These are phyloP conservation scores for Panus rudis DNA, from an alignment of 768 basidiomycete species.

Conservation along the genomic window DNA sequence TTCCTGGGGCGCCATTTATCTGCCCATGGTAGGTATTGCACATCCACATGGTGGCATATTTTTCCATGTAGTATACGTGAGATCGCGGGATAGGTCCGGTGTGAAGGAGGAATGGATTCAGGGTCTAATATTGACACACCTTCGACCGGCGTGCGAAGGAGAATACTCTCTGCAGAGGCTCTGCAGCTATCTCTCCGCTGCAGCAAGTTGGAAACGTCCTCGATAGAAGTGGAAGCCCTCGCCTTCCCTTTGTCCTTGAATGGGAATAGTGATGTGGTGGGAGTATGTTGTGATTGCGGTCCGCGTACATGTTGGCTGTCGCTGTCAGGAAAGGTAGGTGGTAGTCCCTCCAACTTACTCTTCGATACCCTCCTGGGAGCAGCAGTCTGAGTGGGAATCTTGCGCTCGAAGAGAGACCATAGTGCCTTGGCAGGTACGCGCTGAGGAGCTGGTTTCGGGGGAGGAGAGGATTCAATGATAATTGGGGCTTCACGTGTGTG, in stretches of 20 bases:
- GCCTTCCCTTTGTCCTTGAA: too few species aligned
- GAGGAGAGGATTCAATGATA: constrained; percentile 36
- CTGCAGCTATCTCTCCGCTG: too few species aligned
- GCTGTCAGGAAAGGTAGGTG: not conserved
- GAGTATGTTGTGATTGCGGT: not conserved
- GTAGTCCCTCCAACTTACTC: not conserved
- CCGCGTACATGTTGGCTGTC: constrained; percentile 2
- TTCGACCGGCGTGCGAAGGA: too few species aligned
- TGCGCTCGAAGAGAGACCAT: not conserved
- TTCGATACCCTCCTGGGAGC: not conserved
- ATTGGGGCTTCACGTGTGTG: constrained; percentile 32
- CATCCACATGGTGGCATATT: too few species aligned
- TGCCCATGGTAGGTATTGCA: constrained; percentile 65
- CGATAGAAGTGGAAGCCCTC: too few species aligned
- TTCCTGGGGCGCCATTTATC: constrained; percentile 69
- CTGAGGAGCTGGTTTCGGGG: constrained; percentile 20
- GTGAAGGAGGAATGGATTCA: constrained; percentile 5
- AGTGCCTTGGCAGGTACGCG: not conserved
- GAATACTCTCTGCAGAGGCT: too few species aligned
- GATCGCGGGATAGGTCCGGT: constrained; percentile 7
- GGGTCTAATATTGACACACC: too few species aligned
- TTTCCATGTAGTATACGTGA: constrained; percentile 2
- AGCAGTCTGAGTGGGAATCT: not conserved
- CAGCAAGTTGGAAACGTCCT: too few species aligned
- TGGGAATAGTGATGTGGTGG: not conserved